phyloP scores from a whole-genome alignment of 148 eudicot genomes.

The Heliosperma pusillum region DNA sequence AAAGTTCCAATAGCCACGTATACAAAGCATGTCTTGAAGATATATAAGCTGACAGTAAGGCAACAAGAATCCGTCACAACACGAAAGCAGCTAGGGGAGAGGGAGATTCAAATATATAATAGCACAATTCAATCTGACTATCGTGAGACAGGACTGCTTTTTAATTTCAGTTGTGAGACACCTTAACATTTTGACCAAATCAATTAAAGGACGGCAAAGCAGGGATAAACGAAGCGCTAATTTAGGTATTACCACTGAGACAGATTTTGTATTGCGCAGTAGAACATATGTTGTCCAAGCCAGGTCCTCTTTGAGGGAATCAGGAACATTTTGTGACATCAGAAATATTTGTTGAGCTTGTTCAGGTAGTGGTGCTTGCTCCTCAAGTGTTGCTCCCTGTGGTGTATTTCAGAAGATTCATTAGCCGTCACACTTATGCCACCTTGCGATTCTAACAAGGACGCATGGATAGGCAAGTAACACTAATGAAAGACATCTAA shows the following conservation, averaged over 20 bases:
- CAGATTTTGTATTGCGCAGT: conserved; percentile 77
- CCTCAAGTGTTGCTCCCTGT: conserved; percentile 68
- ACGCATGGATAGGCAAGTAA: no score
- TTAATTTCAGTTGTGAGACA: no score
- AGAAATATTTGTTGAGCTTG: conserved; percentile 70
- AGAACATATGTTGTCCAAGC: conserved; percentile 91
- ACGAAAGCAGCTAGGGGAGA: not conserved
- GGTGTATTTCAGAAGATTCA: conserved; percentile 9
- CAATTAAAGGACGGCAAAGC: no score
- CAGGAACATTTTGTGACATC: conserved; percentile 62
- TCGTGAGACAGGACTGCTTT: no score
- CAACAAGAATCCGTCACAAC: not conserved
- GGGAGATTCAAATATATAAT: not conserved
- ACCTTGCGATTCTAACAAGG: no score
- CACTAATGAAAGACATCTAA: no score
- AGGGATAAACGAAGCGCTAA: not conserved
- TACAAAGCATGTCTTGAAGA: conserved; percentile 59
- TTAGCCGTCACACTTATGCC: conserved; percentile 1
- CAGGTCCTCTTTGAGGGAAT: conserved; percentile 70
- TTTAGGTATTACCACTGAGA: conserved; percentile 61
- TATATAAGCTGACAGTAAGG: conserved; percentile 57
- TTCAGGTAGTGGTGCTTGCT: conserved; percentile 50
- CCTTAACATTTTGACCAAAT: no score
- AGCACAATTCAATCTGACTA: not conserved
- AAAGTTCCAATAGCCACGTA: conserved; percentile 89